Percentiles rank a stretch among this genome's conserved stretches.
These are phyloP conservation scores for Heracleum sosnowskyi DNA, from an alignment of 129 eudicot genomes.

Conservation along the genomic window DNA sequence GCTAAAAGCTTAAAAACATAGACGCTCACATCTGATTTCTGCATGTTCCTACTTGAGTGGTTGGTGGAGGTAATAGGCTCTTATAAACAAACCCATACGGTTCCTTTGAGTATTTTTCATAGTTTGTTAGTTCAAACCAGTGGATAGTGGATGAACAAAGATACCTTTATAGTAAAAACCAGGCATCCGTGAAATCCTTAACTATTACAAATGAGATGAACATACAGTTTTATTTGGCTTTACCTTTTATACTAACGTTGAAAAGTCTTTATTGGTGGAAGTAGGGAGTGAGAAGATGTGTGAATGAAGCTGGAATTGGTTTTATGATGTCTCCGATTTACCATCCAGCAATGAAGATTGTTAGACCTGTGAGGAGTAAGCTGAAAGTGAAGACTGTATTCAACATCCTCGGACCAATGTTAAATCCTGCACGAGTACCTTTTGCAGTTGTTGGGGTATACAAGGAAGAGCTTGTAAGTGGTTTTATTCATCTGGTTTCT, in stretches of 20 bases:
- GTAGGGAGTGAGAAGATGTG: constrained; percentile 77
- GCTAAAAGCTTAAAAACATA: not conserved
- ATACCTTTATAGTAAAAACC: not conserved
- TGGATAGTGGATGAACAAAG: constrained; percentile 1
- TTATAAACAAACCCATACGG: not conserved
- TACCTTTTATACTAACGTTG: not conserved
- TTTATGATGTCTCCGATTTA: constrained; percentile 89
- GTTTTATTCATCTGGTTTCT: not conserved
- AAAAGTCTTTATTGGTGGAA: not conserved
- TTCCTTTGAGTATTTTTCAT: not conserved
- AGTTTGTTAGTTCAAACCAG: not conserved
- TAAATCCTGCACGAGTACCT: constrained; percentile 89
- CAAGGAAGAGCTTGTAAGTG: constrained; percentile 74
- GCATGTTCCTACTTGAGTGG: not conserved
- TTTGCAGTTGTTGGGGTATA: constrained; percentile 93
- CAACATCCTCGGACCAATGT: constrained; percentile 85
- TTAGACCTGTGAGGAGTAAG: constrained; percentile 75
- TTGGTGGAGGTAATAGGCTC: not conserved
- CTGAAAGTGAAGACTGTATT: constrained; percentile 91
- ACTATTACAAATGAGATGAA: not conserved
- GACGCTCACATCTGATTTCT: not conserved
- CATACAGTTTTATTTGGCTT: not conserved
- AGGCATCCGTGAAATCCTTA: not conserved
- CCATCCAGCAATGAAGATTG: constrained; percentile 93
- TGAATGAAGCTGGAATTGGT: constrained; percentile 73